These are phyloP conservation scores for Coccomyxa subellipsoidea DNA, from an alignment of 163 green algal genomes.

Conservation along the genomic window DNA sequence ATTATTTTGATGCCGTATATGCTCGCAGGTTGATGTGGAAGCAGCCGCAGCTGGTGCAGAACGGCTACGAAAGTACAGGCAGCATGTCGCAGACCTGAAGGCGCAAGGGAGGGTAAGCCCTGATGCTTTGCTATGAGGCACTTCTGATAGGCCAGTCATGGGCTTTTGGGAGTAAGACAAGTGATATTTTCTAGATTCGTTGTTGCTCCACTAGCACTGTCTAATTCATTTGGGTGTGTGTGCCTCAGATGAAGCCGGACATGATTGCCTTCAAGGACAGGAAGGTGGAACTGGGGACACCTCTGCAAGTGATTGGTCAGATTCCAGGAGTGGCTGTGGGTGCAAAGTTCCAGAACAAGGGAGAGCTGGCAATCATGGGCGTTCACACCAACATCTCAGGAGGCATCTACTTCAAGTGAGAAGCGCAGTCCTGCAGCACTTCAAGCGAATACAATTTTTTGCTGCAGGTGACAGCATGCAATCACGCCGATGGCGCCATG, in stretches of 20 bases:
- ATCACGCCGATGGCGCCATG: background rate
- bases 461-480: too few species aligned
- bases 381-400: slow-evolving; percentile 22
- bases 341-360: slow-evolving; percentile 20
- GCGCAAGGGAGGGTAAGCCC: background rate
- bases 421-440: too few species aligned
- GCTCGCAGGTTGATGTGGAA: background rate
- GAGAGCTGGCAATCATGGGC: slow-evolving; percentile 28
- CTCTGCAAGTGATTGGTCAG: slow-evolving; percentile 9
- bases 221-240: background rate
- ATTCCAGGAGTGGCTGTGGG: slow-evolving; percentile 20
- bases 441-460: too few species aligned
- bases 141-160: too few species aligned
- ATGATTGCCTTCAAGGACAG: background rate
- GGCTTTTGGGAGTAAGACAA: too few species aligned
- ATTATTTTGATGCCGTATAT: too few species aligned
- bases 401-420: slow-evolving; percentile 25
- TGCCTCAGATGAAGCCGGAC: slow-evolving; percentile 1
- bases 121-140: too few species aligned
- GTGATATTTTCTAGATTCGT: too few species aligned
- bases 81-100: background rate
- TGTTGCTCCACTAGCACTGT: background rate
- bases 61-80: background rate
- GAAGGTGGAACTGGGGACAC: slow-evolving; percentile 4
- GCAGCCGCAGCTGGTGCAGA: background rate